Percentiles rank a stretch among this genome's conserved stretches.
phyloP scores from a whole-genome alignment of 441 rosid genomes.

The Populus trichocarpa region DNA sequence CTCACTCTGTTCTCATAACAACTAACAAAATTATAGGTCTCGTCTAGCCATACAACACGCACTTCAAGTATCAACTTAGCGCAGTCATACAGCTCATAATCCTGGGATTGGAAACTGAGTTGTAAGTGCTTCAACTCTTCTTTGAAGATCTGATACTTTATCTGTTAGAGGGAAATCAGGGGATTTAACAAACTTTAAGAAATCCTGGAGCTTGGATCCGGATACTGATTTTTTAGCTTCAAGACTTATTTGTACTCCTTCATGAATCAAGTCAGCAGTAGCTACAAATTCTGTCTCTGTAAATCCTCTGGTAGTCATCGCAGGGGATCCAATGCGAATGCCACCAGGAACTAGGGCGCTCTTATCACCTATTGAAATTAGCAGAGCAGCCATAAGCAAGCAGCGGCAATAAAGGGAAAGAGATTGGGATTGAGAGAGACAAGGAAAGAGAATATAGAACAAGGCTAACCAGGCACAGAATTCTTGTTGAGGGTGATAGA shows the following conservation, averaged over 20 bases:
- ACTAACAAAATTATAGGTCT: not conserved
- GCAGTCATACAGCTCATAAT: slow-evolving; percentile 26
- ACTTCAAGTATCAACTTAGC: not conserved
- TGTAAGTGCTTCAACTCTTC: slow-evolving; percentile 66
- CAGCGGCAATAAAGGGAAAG: not conserved
- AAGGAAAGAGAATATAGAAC: not conserved
- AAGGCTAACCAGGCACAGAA: slow-evolving; percentile 71
- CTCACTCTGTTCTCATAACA: too few species aligned
- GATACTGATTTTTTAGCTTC: slow-evolving; percentile 56
- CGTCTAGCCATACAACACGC: not conserved
- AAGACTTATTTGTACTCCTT: slow-evolving; percentile 65
- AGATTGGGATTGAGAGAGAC: not conserved
- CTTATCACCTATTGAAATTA: slow-evolving; percentile 55
- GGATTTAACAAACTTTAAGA: slow-evolving; percentile 55
- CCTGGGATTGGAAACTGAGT: slow-evolving; percentile 82
- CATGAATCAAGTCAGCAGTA: slow-evolving; percentile 68
- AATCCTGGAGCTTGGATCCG: slow-evolving; percentile 78
- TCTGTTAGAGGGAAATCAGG: slow-evolving; percentile 50
- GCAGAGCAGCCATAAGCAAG: not conserved
- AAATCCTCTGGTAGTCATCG: slow-evolving; percentile 90
- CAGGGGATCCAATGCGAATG: slow-evolving; percentile 87
- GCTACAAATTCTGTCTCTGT: slow-evolving; percentile 64
- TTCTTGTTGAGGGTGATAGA: slow-evolving; percentile 91
- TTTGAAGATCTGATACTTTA: slow-evolving; percentile 49
- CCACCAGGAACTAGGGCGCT: slow-evolving; percentile 92